Evolutionary conservation across 257 asterid genomes (phyloP), one percentile per base, ranked within the genome.

Genomic region (Scutellaria barbata): DNA sequence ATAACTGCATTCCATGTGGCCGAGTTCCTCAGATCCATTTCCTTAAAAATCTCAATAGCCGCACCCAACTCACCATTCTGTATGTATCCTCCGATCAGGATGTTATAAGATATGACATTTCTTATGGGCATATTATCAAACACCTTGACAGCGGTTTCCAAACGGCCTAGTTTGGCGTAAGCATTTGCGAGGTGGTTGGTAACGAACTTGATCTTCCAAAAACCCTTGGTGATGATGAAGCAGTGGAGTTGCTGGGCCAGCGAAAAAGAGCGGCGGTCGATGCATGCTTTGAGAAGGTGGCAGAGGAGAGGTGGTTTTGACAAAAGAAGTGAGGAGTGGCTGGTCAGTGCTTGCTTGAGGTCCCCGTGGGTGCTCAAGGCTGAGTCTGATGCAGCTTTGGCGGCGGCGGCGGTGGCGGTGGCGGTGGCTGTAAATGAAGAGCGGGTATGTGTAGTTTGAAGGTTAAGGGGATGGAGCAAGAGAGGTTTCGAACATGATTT

Each of bases 1-100:
- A 94, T 81, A 73, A 94, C 77, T 0, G 97, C 97, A 42, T 94
- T 94, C 98, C 98, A 94, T 3, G 98, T 73, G 59, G 96, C 96
- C n/a, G 88, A 76, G 77, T 94, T 94, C 67, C 89, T 87, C 20
- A 30, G 76, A 42, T 68, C 78, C 98, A 94, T 91, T 74, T 80
- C 80, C 13, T 87, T 70, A 81, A 94, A 94, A 37, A 89, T 7
- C 77, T 80, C 77, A 52, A 74, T 22, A 1, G 98, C 95, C 18
- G 73, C 16, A 39, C 60, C 87, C 82, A 89, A 73, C 14, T 91
- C 80, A 5, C 89, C 96, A 18, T 62, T 74, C 51, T 85, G 92
- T 6, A 89, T 81, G 75, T 76, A 78, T 50, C 91, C 97, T 7
- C 95, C 96, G n/a, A 94, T 76, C 66, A 89, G 62, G 72, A 94